These are phyloP conservation scores for Colletotrichum sansevieriae DNA, from an alignment of 2,329 filamentous ascomycete species.

Conservation along the genomic window DNA sequence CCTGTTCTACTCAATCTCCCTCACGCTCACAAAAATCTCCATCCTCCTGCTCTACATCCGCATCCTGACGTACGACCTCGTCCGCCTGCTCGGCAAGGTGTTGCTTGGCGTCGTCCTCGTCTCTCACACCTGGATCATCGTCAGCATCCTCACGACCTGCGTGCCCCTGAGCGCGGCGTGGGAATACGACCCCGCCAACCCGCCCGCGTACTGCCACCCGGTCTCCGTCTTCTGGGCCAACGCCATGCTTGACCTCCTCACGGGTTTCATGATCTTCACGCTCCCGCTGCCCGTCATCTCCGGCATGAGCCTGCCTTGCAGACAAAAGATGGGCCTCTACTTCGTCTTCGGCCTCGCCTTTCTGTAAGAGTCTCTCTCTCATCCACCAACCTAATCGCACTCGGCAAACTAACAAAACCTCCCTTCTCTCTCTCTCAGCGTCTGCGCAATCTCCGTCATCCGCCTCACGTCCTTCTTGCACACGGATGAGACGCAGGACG, in stretches of 20 bases:
- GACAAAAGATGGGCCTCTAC: constrained; percentile 55
- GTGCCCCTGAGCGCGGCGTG: constrained; percentile 43
- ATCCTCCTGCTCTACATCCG: constrained; percentile 46
- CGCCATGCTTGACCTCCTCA: constrained; percentile 44
- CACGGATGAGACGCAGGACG: constrained; percentile 27
- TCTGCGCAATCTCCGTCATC: constrained; percentile 52
- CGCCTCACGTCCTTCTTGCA: constrained; percentile 49
- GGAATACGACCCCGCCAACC: constrained; percentile 32
- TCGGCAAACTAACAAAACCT: constrained; percentile 24
- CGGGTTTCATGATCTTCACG: constrained; percentile 46
- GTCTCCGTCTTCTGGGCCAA: constrained; percentile 45
- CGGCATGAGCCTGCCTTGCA: constrained; percentile 55
- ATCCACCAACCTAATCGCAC: constrained; percentile 19
- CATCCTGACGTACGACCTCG: constrained; percentile 44
- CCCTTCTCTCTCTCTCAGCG: constrained; percentile 43
- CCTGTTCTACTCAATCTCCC: constrained; percentile 42
- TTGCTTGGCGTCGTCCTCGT: constrained; percentile 41
- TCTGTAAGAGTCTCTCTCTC: constrained; percentile 47
- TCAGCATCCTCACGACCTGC: constrained; percentile 44
- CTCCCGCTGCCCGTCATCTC: constrained; percentile 59
- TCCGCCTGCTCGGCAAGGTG: constrained; percentile 46
- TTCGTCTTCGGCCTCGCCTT: constrained; percentile 58
- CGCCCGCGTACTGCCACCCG: constrained; percentile 38
- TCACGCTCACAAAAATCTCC: constrained; percentile 44
- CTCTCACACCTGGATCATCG: constrained; percentile 44